A percentile compares a stretch with the other conserved stretches of the same genome.
phyloP scores from a whole-genome alignment of 306 rosid species.

The Cucumis sativus region Cucumber_9930_V3 NC_026657.2:7759001-7759500 shows the following conservation, averaged over 20 bases:
- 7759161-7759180: neutral
- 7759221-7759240: neutral
- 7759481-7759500: neutral
- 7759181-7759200: neutral
- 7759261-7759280: neutral
- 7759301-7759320: neutral
- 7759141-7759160: too few species aligned
- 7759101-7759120: neutral
- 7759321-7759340: neutral
- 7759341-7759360: neutral
- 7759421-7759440: neutral
- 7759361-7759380: neutral
- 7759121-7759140: neutral
- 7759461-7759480: neutral
- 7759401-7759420: neutral
- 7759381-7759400: neutral
- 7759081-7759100: neutral
- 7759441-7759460: neutral
- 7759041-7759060: neutral
- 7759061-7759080: neutral
- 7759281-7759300: neutral
- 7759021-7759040: neutral
- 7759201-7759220: neutral
- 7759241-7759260: neutral
- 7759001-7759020: neutral